A percentile compares a stretch with the other conserved stretches of the same genome.
phyloP scores from a whole-genome alignment of 75 land plant species.

The Pinus albicaulis region DNA sequence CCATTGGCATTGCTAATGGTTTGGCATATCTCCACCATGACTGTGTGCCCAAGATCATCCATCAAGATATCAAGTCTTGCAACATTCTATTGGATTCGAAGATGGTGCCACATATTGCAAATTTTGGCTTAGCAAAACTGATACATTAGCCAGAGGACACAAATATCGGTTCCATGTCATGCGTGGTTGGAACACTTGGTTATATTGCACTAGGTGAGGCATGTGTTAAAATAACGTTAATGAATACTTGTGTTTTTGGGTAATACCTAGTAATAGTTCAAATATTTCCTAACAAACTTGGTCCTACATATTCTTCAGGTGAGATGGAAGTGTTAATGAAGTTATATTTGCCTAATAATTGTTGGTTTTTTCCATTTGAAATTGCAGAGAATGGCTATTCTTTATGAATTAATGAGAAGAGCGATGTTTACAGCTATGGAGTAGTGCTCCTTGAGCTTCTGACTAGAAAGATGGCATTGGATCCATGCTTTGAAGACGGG shows the following conservation, averaged over 20 bases:
- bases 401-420: constrained; percentile 28
- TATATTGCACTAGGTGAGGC: constrained; percentile 57
- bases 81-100: constrained; percentile 54
- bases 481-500: constrained; percentile 25
- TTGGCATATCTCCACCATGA: constrained; percentile 50
- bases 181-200: constrained; percentile 48
- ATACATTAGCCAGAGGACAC: constrained; percentile 15
- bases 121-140: constrained; percentile 42
- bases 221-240: neutral
- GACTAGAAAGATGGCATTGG: constrained; percentile 17
- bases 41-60: constrained; percentile 45
- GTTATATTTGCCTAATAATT: neutral
- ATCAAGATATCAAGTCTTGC: constrained; percentile 45
- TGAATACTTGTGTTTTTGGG: neutral
- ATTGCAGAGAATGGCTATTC: constrained; percentile 39
- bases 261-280: neutral
- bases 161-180: constrained; percentile 25
- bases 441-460: constrained; percentile 54
- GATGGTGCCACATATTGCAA: constrained; percentile 47
- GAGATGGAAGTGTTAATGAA: neutral
- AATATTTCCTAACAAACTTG: neutral
- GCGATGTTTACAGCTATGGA: constrained; percentile 8
- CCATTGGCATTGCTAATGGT: constrained; percentile 50
- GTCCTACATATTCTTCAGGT: neutral
- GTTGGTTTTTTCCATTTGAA: neutral